Evolutionary conservation across 192 early-diverging fungal genomes (phyloP).

Genomic region (Chytriomyces hyalinus): DNA sequence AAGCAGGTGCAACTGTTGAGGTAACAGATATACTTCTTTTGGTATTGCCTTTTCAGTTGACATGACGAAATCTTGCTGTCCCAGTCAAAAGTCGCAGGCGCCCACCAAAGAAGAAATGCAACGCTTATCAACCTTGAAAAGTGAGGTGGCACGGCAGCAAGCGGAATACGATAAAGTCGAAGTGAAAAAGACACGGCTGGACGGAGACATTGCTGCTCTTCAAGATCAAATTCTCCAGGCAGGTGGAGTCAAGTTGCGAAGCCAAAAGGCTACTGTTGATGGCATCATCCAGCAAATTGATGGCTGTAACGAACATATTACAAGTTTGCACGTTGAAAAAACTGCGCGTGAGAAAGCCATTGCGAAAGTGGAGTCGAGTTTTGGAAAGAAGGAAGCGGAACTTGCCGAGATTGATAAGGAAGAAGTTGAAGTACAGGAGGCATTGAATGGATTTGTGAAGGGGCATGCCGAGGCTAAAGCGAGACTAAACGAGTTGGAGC

Average conservation of each 20-base stretch:
- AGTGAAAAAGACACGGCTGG: slow-evolving; percentile 64
- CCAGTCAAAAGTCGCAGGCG: slow-evolving; percentile 39
- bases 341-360: slow-evolving; percentile 77
- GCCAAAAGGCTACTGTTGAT: slow-evolving; percentile 86
- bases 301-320: slow-evolving; percentile 66
- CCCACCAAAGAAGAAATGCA: slow-evolving; percentile 48
- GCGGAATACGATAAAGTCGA: slow-evolving; percentile 39
- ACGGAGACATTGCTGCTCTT: slow-evolving; percentile 78
- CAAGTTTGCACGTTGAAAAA: slow-evolving; percentile 75
- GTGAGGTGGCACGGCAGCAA: slow-evolving; percentile 15
- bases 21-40: slow-evolving; percentile 39
- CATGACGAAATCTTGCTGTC: not conserved
- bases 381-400: slow-evolving; percentile 70
- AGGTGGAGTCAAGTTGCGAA: slow-evolving; percentile 85
- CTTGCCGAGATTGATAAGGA: slow-evolving; percentile 67
- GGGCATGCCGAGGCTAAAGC: slow-evolving; percentile 4
- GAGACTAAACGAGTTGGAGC: slow-evolving; percentile 30
- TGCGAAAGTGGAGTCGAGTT: slow-evolving; percentile 67
- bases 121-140: slow-evolving; percentile 52
- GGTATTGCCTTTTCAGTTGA: not conserved
- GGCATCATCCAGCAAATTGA: slow-evolving; percentile 79
- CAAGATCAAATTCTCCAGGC: slow-evolving; percentile 90
- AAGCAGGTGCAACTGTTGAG: slow-evolving; percentile 64
- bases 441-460: slow-evolving; percentile 55
- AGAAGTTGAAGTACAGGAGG: slow-evolving; percentile 63